Percentiles rank a stretch among this genome's conserved stretches.
phyloP scores from a whole-genome alignment of 2,329 filamentous ascomycete species.

The Venturia nashicola region DNA sequence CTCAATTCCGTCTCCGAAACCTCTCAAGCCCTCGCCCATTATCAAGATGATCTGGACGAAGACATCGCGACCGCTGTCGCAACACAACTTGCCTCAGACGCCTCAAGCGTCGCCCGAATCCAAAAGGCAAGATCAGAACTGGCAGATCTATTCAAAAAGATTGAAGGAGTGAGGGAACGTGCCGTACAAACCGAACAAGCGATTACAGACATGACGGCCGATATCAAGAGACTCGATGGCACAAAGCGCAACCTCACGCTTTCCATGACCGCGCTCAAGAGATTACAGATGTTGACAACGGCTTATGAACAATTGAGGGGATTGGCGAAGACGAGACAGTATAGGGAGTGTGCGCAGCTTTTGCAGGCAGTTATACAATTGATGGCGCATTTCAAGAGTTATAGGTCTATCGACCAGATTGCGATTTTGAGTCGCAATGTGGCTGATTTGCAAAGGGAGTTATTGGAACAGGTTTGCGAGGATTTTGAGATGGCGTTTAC shows the following conservation, averaged over 20 bases:
- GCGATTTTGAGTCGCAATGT: slow-evolving; percentile 86
- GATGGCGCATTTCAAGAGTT: slow-evolving; percentile 97
- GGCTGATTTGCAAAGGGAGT: slow-evolving; percentile 79
- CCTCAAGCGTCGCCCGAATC: slow-evolving; percentile 82
- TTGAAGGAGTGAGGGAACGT: slow-evolving; percentile 80
- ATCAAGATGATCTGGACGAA: slow-evolving; percentile 71
- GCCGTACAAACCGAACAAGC: slow-evolving; percentile 88
- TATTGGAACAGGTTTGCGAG: slow-evolving; percentile 96
- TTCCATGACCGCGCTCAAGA: slow-evolving; percentile 95
- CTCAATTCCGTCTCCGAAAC: slow-evolving; percentile 66
- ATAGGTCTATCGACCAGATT: slow-evolving; percentile 95
- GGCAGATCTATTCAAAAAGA: slow-evolving; percentile 81
- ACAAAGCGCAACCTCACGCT: slow-evolving; percentile 94
- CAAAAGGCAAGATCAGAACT: slow-evolving; percentile 84
- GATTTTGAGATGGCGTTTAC: slow-evolving; percentile 95
- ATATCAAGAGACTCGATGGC: slow-evolving; percentile 93
- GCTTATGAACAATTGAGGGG: slow-evolving; percentile 93
- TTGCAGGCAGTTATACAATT: slow-evolving; percentile 92
- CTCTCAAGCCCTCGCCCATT: slow-evolving; percentile 57
- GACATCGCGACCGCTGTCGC: slow-evolving; percentile 63
- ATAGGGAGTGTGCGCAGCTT: slow-evolving; percentile 85
- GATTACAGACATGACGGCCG: slow-evolving; percentile 97
- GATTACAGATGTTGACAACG: slow-evolving; percentile 95
- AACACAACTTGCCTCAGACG: slow-evolving; percentile 70
- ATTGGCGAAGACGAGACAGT: slow-evolving; percentile 75